Conservation (phyloP, 352 stramenopile species). For the Globisporangium canariense region DNA sequence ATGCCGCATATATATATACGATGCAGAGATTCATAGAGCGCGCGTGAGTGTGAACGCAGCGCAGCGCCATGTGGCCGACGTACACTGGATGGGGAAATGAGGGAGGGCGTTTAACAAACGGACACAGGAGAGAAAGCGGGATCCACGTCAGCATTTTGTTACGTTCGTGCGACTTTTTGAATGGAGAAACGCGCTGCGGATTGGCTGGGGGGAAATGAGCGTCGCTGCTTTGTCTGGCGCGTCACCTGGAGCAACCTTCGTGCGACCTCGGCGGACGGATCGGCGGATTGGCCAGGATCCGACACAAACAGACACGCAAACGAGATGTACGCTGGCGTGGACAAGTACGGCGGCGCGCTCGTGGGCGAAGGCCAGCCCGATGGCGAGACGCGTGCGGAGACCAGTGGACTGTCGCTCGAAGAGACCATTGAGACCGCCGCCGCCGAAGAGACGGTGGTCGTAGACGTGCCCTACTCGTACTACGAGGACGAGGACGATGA, state of each 20-base stretch:
- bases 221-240: background rate
- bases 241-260: background rate
- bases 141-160: background rate
- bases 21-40: background rate
- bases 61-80: background rate
- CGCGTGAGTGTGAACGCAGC: too few relatives aligned
- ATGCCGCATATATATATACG: too few relatives aligned
- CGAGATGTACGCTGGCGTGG: conserved; percentile 70
- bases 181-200: background rate
- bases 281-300: too few relatives aligned
- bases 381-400: conserved; percentile 18
- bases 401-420: conserved; percentile 54
- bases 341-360: conserved; percentile 79
- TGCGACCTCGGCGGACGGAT: background rate
- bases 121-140: background rate
- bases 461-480: conserved; percentile 80
- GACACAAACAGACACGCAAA: background rate
- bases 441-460: conserved; percentile 77
- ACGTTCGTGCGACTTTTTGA: background rate
- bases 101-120: background rate
- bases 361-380: conserved; percentile 60
- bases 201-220: background rate
- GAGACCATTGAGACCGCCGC: conserved; percentile 74
- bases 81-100: background rate
- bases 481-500: conserved; percentile 63